Evolutionary conservation across 2,329 filamentous ascomycete genomes (phyloP).

Genomic region (Fusarium albidum): DNA sequence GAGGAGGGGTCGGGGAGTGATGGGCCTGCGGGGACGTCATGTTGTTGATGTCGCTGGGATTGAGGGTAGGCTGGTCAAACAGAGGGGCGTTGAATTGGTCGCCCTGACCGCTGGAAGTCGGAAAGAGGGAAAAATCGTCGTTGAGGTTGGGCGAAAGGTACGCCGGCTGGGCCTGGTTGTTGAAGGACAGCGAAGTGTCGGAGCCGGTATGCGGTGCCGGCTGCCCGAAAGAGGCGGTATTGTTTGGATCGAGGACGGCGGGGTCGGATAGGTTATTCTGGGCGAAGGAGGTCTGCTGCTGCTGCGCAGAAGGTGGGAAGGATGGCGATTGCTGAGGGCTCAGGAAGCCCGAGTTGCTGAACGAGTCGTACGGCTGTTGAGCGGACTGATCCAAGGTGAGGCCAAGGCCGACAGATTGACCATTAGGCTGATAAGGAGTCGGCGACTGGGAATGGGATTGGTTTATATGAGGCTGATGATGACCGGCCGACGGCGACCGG

Average conservation of each 20-base stretch:
- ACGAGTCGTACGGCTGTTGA: slow-evolving; percentile 52
- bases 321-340: slow-evolving; percentile 53
- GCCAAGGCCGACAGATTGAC: slow-evolving; percentile 62
- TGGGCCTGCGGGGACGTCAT: slow-evolving; percentile 65
- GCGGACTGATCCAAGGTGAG: slow-evolving; percentile 63
- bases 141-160: slow-evolving; percentile 62
- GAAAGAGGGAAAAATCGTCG: slow-evolving; percentile 72
- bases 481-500: slow-evolving; percentile 68
- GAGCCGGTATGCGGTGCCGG: slow-evolving; percentile 47
- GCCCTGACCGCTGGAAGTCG: slow-evolving; percentile 57
- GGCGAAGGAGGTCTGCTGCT: slow-evolving; percentile 42
- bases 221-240: slow-evolving; percentile 51
- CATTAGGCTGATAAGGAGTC: slow-evolving; percentile 59
- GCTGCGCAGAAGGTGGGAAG: slow-evolving; percentile 44
- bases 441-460: slow-evolving; percentile 71
- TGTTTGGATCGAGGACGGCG: slow-evolving; percentile 51
- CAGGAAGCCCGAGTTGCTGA: slow-evolving; percentile 57
- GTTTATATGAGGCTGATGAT: slow-evolving; percentile 71
- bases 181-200: slow-evolving; percentile 52
- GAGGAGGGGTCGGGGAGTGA: slow-evolving; percentile 64
- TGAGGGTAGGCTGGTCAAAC: slow-evolving; percentile 60
- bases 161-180: slow-evolving; percentile 51
- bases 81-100: slow-evolving; percentile 70
- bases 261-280: slow-evolving; percentile 47
- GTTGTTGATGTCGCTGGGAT: slow-evolving; percentile 57